These are phyloP conservation scores for Saccharata proteae DNA, from an alignment of 2,329 filamentous ascomycete species.

Conservation along the genomic window DNA sequence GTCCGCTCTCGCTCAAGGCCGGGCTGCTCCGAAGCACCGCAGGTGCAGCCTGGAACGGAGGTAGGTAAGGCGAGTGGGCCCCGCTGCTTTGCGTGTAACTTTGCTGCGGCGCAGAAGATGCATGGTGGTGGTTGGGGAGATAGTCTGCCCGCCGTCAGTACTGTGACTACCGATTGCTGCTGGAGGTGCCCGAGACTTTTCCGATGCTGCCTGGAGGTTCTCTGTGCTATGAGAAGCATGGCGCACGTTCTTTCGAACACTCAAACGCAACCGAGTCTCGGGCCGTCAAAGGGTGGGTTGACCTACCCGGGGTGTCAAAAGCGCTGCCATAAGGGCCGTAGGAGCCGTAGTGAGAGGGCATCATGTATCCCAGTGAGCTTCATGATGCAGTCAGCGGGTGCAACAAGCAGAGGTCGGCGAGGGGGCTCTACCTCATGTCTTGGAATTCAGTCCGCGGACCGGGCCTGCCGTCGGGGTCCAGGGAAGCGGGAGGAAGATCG, in stretches of 20 bases:
- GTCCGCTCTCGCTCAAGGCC: constrained; percentile 3
- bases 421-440: constrained; percentile 26
- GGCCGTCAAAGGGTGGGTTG: neutral
- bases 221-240: too few relatives aligned
- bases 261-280: too few relatives aligned
- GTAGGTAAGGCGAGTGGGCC: constrained; percentile 7
- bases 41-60: constrained; percentile 1
- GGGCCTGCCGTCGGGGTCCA: constrained; percentile 13
- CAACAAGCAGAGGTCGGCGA: constrained; percentile 1
- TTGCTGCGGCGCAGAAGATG: constrained; percentile 6
- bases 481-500: constrained; percentile 1
- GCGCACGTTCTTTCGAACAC: too few relatives aligned
- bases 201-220: too few relatives aligned
- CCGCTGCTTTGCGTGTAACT: constrained; percentile 8
- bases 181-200: too few relatives aligned
- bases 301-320: constrained; percentile 10
- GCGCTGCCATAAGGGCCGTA: constrained; percentile 21
- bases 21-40: constrained; percentile 8
- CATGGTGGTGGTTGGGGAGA: constrained; percentile 6
- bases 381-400: constrained; percentile 1
- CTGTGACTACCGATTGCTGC: neutral
- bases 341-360: constrained; percentile 25
- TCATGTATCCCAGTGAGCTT: constrained; percentile 28
- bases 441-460: constrained; percentile 16
- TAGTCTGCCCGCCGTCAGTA: constrained; percentile 6